Conservation (phyloP, 208 protist genomes). For the Trypanosoma lewisi region DNA sequence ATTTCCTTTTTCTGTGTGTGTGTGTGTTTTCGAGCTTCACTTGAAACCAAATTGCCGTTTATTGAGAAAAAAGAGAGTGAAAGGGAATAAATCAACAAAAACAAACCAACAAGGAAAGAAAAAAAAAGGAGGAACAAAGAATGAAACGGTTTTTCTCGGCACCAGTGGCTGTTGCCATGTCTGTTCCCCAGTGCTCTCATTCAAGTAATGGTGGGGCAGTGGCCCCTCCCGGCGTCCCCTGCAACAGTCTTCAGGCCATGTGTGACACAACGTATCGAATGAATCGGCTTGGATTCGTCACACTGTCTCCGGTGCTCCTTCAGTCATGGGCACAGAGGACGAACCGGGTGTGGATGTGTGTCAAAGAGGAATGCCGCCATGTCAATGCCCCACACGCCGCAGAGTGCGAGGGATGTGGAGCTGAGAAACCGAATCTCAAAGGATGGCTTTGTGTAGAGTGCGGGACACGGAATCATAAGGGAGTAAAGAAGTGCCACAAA, state of each 20-base stretch:
- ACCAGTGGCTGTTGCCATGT: background rate
- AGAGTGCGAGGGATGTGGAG: conserved; percentile 55
- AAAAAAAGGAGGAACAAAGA: background rate
- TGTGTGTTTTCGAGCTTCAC: background rate
- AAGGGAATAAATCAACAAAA: background rate
- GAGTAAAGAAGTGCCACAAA: conserved; percentile 73
- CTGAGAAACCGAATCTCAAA: conserved; percentile 55
- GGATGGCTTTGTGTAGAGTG: conserved; percentile 83
- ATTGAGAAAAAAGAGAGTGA: background rate
- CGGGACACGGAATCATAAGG: conserved; percentile 55
- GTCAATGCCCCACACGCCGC: conserved; percentile 36
- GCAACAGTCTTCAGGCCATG: conserved; percentile 1
- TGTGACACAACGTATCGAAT: background rate
- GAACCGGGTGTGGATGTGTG: conserved; percentile 80
- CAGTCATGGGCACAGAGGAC: conserved; percentile 62
- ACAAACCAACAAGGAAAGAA: background rate
- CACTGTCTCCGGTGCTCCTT: conserved; percentile 22
- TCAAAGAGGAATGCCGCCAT: conserved; percentile 54
- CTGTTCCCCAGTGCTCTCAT: background rate
- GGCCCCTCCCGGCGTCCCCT: background rate
- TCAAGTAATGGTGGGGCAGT: background rate
- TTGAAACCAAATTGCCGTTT: background rate
- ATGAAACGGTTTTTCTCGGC: background rate
- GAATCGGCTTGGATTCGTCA: background rate
- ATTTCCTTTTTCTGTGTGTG: background rate